These are phyloP conservation scores for Heterobasidion occidentale DNA, from an alignment of 1,284 basidiomycete species.

Conservation along the genomic window DNA sequence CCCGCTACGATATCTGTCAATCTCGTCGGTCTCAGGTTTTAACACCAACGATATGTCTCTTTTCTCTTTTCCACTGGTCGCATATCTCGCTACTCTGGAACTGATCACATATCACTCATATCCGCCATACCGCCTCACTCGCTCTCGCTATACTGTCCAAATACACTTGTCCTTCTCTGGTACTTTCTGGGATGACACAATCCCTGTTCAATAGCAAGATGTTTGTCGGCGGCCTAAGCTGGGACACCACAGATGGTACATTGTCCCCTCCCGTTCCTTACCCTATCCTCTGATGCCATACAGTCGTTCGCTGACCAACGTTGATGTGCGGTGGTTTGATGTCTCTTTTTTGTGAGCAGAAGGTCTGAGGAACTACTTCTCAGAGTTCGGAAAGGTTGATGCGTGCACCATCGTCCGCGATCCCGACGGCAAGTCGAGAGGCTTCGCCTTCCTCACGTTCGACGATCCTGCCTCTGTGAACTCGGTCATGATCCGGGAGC, in stretches of 20 bases:
- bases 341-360: constrained; percentile 35
- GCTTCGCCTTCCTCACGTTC: constrained; percentile 94
- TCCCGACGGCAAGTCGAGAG: constrained; percentile 81
- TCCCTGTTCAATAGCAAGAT: constrained; percentile 73
- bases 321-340: constrained; percentile 18
- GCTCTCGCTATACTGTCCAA: constrained; percentile 13
- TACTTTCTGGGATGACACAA: not conserved
- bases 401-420: constrained; percentile 96
- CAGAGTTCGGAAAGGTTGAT: constrained; percentile 77
- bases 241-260: constrained; percentile 96
- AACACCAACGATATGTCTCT: constrained; percentile 6
- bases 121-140: constrained; percentile 21
- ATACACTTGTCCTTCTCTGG: constrained; percentile 24
- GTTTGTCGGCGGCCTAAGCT: constrained; percentile 96
- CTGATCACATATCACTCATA: constrained; percentile 15
- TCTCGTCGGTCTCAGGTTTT: constrained; percentile 8
- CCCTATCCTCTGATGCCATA: constrained; percentile 16
- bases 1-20: constrained; percentile 25
- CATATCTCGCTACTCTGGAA: constrained; percentile 22
- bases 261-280: constrained; percentile 17
- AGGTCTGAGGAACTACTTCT: constrained; percentile 64
- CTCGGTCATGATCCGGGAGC: constrained; percentile 77
- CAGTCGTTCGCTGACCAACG: constrained; percentile 32
- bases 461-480: constrained; percentile 77
- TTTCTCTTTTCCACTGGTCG: constrained; percentile 14